These are phyloP conservation scores for Saccharomycopsis hybrid DNA, from an alignment of 1,139 yeast genomes.

Conservation along the genomic window DNA sequence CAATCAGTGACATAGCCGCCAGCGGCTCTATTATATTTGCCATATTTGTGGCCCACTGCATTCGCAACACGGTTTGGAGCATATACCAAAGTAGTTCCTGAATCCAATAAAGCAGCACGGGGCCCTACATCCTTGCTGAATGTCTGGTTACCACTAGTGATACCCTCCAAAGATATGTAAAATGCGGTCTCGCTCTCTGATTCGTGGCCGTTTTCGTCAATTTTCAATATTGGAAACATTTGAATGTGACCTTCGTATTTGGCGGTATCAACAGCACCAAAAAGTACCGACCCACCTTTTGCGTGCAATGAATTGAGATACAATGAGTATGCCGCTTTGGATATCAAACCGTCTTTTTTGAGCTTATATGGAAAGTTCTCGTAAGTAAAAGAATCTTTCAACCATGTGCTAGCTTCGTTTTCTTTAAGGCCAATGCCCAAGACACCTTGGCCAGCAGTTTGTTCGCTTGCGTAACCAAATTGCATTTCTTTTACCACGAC, in stretches of 20 bases:
- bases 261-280: slow-evolving; percentile 36
- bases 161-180: slow-evolving; percentile 5
- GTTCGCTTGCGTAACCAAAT: slow-evolving; percentile 15
- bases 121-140: slow-evolving; percentile 2
- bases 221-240: slow-evolving; percentile 2
- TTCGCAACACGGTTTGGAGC: slow-evolving; percentile 29
- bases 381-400: slow-evolving; percentile 24
- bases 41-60: slow-evolving; percentile 15
- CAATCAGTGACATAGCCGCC: slow-evolving; percentile 35
- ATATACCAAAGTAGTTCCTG: slow-evolving; percentile 43
- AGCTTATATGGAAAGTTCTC: slow-evolving; percentile 41
- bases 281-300: slow-evolving; percentile 30
- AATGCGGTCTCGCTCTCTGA: slow-evolving; percentile 7
- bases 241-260: slow-evolving; percentile 32
- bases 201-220: slow-evolving; percentile 12
- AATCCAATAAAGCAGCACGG: slow-evolving; percentile 38
- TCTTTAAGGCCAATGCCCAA: slow-evolving; percentile 58
- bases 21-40: slow-evolving; percentile 23
- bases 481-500: slow-evolving; percentile 3
- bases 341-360: slow-evolving; percentile 39
- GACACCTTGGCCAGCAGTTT: slow-evolving; percentile 48
- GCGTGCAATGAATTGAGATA: slow-evolving; percentile 25
- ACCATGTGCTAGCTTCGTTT: slow-evolving; percentile 25
- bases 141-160: slow-evolving; percentile 5
- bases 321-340: slow-evolving; percentile 36